A percentile compares a stretch with the other conserved stretches of the same genome.
Evolutionary conservation across 1,284 basidiomycete genomes (phyloP).

Genomic region (Marasmius fiardii): DNA sequence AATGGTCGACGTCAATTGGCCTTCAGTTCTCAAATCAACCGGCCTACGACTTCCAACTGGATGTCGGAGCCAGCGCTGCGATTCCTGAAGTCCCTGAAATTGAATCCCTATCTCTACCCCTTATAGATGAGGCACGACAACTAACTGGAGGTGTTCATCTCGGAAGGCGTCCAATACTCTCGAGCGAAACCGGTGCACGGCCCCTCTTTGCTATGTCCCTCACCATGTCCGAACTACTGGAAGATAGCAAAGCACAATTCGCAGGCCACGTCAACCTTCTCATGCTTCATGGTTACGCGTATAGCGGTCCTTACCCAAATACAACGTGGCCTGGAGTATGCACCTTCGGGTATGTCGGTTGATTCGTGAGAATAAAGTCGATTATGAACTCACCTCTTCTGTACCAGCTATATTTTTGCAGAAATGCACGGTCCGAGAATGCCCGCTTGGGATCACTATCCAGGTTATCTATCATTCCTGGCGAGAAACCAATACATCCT

Average conservation of each 20-base stretch:
- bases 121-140: slow-evolving; percentile 5
- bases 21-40: slow-evolving; percentile 18
- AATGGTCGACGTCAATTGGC: slow-evolving; percentile 13
- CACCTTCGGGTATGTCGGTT: neutral
- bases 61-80: slow-evolving; percentile 16
- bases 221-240: slow-evolving; percentile 11
- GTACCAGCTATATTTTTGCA: slow-evolving; percentile 5
- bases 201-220: slow-evolving; percentile 6
- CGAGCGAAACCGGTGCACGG: slow-evolving; percentile 7
- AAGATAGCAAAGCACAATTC: slow-evolving; percentile 14
- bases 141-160: slow-evolving; percentile 7
- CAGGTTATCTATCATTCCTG: slow-evolving; percentile 16
- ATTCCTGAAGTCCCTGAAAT: slow-evolving; percentile 10
- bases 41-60: slow-evolving; percentile 17
- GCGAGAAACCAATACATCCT: slow-evolving; percentile 18
- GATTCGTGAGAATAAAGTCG: neutral
- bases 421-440: slow-evolving; percentile 15
- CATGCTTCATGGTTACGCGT: slow-evolving; percentile 12
- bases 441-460: slow-evolving; percentile 16
- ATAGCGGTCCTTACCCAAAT: slow-evolving; percentile 10
- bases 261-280: slow-evolving; percentile 7
- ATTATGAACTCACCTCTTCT: neutral
- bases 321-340: slow-evolving; percentile 12
- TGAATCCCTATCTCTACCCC: neutral
- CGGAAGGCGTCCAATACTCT: neutral